Evolutionary conservation across 371 early-diverging fungal genomes (phyloP), one percentile per base, ranked within the genome.

Genomic region (Mucor indicus): DNA sequence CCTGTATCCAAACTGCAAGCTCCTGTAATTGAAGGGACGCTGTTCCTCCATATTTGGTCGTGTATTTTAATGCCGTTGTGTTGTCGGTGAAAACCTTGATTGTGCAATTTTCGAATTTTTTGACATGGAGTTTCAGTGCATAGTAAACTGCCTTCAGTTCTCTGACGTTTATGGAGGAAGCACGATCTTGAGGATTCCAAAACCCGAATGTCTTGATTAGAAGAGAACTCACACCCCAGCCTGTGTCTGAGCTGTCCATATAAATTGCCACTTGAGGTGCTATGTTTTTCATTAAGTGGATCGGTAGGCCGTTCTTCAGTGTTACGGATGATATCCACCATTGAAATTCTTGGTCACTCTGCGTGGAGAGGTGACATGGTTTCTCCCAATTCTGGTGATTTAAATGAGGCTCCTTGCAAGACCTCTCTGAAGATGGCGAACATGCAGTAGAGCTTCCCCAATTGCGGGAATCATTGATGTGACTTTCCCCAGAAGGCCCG

Each of bases 121-220:
- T 44, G 25, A 52, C 35, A 43, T 60, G 54, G 37, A 48, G 41
- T 12, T 41, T 9, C 1, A 57, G 10, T 2, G 53, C 62, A 44
- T 50, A 61, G 3, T 30, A 36, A 19, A 59, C 44, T 12, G 48
- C 49, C 30, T 17, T 38, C 39, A 66, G 25, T 33, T 66, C 58
- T 25, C 61, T 5, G 2, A 66, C 56, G 24, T 60, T 66, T 36
- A 58, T 56, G 2, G 56, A 61, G 1, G 6, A 2, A 25, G 30
- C 35, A 33, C 41, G 38, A 33, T 57, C 57, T 16, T 40, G 16
- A 10, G 20, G 4, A 1, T 19, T 54, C 67, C 67, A 62, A 21
- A 46, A 52, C 1, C 60, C 59, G 16, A 27, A 38, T 6, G 44
- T 49, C 15, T 39, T 15, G 0, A 52, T 29, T 1, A 36, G 5